A percentile compares a stretch with the other conserved stretches of the same genome.
Evolutionary conservation across 495 filamentous ascomycete species (phyloP).

Genomic region (Penicillium tannophilum): DNA sequence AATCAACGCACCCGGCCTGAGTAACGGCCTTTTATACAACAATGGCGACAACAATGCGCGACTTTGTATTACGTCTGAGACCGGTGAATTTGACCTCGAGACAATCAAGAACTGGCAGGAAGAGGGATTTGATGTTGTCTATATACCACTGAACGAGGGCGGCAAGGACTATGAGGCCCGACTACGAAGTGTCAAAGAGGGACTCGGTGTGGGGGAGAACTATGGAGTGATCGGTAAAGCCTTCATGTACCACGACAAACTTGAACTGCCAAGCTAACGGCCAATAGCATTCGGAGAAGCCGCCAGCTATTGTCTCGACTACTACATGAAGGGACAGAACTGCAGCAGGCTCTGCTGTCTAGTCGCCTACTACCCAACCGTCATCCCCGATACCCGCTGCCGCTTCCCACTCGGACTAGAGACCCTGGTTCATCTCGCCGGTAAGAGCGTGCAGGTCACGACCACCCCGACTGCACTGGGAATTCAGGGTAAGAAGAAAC

Average conservation of each 20-base stretch:
- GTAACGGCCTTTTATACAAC: constrained; percentile 43
- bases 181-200: constrained; percentile 48
- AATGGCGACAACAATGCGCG: constrained; percentile 49
- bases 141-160: constrained; percentile 56
- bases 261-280: constrained; percentile 2
- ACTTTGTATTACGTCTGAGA: constrained; percentile 66
- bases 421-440: constrained; percentile 58
- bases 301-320: constrained; percentile 57
- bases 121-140: constrained; percentile 68
- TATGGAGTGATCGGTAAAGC: constrained; percentile 52
- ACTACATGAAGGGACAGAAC: constrained; percentile 52
- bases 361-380: constrained; percentile 62
- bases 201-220: constrained; percentile 50
- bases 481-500: constrained; percentile 60
- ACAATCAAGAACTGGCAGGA: constrained; percentile 61
- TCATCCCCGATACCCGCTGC: constrained; percentile 51
- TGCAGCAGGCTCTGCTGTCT: constrained; percentile 50
- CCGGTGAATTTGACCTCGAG: constrained; percentile 59
- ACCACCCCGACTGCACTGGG: constrained; percentile 57
- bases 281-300: constrained; percentile 58
- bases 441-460: constrained; percentile 47
- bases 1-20: constrained; percentile 40
- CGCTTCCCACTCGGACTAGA: constrained; percentile 51
- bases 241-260: not conserved
- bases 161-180: constrained; percentile 55